Evolutionary conservation across 140 eudicot species (phyloP).

Genomic region (Senecio squalidus): DNA sequence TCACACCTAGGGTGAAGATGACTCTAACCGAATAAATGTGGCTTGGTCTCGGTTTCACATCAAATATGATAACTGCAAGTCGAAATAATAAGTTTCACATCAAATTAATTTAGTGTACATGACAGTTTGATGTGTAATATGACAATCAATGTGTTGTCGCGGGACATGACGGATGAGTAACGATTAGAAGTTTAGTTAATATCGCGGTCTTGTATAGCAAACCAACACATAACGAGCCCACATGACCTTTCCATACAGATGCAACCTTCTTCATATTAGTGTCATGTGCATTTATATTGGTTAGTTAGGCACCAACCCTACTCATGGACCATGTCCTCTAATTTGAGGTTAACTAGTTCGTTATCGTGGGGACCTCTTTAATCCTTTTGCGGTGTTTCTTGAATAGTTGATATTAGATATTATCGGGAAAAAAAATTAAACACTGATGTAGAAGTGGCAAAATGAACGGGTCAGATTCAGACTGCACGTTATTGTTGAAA

Average conservation of each 20-base stretch:
- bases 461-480: too few species aligned
- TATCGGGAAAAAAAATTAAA: too few species aligned
- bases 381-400: too few species aligned
- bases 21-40: too few species aligned
- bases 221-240: constrained; percentile 25
- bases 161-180: constrained; percentile 4
- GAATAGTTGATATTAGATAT: too few species aligned
- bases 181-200: constrained; percentile 4
- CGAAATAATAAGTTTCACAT: constrained; percentile 8
- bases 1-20: too few species aligned
- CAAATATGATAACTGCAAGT: constrained; percentile 2
- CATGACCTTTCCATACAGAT: constrained; percentile 20
- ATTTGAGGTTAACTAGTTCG: not conserved
- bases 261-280: constrained; percentile 8
- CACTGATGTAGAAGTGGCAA: too few species aligned
- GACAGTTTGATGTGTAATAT: not conserved
- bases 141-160: constrained; percentile 16
- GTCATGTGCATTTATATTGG: constrained; percentile 28
- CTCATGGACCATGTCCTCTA: constrained; percentile 13
- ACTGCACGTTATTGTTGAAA: too few species aligned
- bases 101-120: not conserved
- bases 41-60: too few species aligned
- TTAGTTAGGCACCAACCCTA: constrained; percentile 30
- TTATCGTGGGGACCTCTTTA: not conserved
- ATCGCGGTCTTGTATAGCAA: constrained; percentile 20